Conservation (phyloP, 202 grass and related monocot genomes). For the Cymbopogon flexuosus region DNA sequence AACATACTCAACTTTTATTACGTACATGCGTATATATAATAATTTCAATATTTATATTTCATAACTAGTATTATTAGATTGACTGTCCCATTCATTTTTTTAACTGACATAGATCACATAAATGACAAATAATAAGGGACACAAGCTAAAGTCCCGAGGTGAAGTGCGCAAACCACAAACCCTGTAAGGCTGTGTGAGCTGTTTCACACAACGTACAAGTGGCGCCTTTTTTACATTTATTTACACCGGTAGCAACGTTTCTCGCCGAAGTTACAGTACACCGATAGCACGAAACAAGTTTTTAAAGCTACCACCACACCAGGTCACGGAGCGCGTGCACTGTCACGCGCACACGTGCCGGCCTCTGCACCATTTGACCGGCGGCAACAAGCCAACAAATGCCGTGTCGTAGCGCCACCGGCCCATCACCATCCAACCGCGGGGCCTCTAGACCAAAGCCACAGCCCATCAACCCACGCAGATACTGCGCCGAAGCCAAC, state of each 20-base stretch:
- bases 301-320: neutral
- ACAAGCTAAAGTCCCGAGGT: neutral
- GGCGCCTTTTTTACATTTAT: neutral
- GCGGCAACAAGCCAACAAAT: neutral
- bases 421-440: neutral
- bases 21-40: no score
- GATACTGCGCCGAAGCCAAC: accelerated
- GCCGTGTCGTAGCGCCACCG: slow-evolving; percentile 4
- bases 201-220: neutral
- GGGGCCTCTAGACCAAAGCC: neutral
- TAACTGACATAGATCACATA: no score
- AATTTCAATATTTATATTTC: no score
- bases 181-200: neutral
- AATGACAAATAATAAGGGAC: no score
- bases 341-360: slow-evolving; percentile 12
- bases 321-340: neutral
- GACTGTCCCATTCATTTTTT: no score
- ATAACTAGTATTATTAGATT: no score
- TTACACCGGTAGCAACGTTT: neutral
- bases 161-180: neutral
- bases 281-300: no score
- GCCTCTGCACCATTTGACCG: neutral
- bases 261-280: neutral
- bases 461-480: neutral
- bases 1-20: no score